phyloP scores from a whole-genome alignment of 2,329 filamentous ascomycete genomes.

The Fusarium anthophilum region DNA sequence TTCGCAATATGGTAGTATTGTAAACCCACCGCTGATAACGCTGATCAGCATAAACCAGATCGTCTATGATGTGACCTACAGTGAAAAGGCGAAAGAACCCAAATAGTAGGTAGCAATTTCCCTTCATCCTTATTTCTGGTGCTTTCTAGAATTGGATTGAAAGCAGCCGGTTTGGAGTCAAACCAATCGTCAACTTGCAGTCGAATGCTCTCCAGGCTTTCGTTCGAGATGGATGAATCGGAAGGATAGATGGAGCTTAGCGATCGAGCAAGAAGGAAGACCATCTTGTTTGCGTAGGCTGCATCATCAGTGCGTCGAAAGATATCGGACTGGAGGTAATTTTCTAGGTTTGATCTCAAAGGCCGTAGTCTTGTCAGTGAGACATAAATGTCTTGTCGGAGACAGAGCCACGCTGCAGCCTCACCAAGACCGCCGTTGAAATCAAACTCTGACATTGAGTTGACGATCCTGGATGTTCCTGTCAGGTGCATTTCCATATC shows the following conservation, averaged over 20 bases:
- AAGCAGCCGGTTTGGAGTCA: neutral
- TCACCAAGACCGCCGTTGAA: neutral
- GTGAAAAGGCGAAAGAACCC: neutral
- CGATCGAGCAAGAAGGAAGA: neutral
- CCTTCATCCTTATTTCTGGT: neutral
- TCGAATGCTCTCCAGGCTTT: neutral
- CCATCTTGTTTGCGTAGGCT: neutral
- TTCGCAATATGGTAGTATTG: constrained; percentile 1
- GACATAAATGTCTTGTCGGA: neutral
- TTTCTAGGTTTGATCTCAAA: neutral
- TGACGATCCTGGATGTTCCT: neutral
- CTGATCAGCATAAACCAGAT: neutral
- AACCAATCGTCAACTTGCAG: neutral
- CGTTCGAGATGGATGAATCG: neutral
- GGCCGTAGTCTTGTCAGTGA: neutral
- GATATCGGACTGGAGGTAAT: neutral
- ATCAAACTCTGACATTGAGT: neutral
- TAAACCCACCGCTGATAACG: neutral
- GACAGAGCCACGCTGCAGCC: neutral
- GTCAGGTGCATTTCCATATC: constrained; percentile 5
- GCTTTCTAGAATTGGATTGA: neutral
- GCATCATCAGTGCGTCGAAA: neutral
- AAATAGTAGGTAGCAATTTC: neutral
- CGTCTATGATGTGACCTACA: neutral
- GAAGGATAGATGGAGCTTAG: neutral